Percentiles rank a stretch among this genome's conserved stretches.
phyloP scores from a whole-genome alignment of 495 filamentous ascomycete species.

The Geopyxis carbonaria region DNA sequence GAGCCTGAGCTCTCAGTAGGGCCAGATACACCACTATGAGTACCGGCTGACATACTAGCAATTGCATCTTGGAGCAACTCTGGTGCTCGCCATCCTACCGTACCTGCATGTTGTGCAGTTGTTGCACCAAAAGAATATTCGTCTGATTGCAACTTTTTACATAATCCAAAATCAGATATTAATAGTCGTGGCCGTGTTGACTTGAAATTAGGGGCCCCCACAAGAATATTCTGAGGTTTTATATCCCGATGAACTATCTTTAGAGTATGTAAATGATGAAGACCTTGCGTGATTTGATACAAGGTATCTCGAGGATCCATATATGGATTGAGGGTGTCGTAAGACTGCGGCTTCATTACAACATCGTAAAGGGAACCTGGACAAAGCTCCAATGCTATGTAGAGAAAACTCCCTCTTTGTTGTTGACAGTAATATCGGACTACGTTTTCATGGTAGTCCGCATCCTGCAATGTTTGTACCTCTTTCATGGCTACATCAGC shows the following conservation, averaged over 20 bases:
- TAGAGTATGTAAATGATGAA: conserved; percentile 75
- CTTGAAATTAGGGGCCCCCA: conserved; percentile 42
- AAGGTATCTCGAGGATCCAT: conserved; percentile 48
- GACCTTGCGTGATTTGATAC: conserved; percentile 69
- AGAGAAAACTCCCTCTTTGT: conserved; percentile 74
- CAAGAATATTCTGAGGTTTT: conserved; percentile 93
- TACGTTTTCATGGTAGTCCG: conserved; percentile 89
- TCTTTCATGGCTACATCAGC: conserved; percentile 92
- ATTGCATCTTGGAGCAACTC: conserved; percentile 79
- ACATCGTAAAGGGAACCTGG: conserved; percentile 84
- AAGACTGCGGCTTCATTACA: conserved; percentile 48
- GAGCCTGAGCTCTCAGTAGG: conserved; percentile 33
- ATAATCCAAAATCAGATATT: conserved; percentile 93
- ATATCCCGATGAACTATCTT: conserved; percentile 94
- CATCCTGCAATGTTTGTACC: conserved; percentile 72
- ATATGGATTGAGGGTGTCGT: conserved; percentile 37
- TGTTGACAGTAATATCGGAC: conserved; percentile 91
- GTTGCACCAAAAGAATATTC: conserved; percentile 89
- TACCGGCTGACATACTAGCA: no score
- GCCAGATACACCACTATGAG: conserved; percentile 6
- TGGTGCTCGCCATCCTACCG: conserved; percentile 87
- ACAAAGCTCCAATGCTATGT: conserved; percentile 93
- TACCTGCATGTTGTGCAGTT: conserved; percentile 83
- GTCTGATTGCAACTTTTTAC: conserved; percentile 92
- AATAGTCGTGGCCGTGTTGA: conserved; percentile 55